Evolutionary conservation across 352 stramenopile species (phyloP).

Genomic region (Phytopythium chamaehyphon): DNA sequence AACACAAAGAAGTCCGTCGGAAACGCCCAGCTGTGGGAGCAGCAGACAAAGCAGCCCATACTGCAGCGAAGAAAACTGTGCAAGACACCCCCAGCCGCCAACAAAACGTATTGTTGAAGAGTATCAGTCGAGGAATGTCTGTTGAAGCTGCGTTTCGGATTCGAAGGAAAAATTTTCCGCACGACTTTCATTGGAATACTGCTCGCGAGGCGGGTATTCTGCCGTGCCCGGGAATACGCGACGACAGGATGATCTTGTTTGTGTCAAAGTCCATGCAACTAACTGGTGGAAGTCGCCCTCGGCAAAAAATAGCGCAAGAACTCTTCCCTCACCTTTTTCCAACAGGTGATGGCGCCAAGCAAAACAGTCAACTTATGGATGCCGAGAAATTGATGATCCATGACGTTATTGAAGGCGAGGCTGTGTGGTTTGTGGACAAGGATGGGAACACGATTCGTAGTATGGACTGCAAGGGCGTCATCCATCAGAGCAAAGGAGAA

Average conservation of each 20-base stretch:
- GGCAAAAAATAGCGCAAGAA: conserved; percentile 64
- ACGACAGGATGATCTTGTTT: conserved; percentile 48
- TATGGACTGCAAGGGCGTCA: conserved; percentile 53
- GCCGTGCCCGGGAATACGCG: conserved; percentile 64
- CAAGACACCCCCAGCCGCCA: conserved; percentile 1
- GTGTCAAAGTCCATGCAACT: conserved; percentile 54
- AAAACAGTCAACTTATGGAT: conserved; percentile 32
- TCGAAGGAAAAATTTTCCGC: conserved; percentile 34
- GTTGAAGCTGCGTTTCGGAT: conserved; percentile 1
- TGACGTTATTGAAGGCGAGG: conserved; percentile 69
- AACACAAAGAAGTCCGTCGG: conserved; percentile 39
- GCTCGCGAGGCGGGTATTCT: conserved; percentile 32
- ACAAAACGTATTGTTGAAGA: neutral
- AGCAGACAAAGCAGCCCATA: conserved; percentile 3
- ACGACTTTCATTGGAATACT: conserved; percentile 54
- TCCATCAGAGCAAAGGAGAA: conserved; percentile 37
- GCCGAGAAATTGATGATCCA: conserved; percentile 61
- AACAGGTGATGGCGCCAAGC: conserved; percentile 14
- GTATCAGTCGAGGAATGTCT: conserved; percentile 1
- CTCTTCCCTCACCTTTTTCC: conserved; percentile 63
- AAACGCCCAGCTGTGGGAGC: conserved; percentile 12
- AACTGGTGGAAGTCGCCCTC: conserved; percentile 56
- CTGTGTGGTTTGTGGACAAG: conserved; percentile 79
- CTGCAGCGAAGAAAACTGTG: conserved; percentile 15
- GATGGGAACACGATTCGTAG: conserved; percentile 66